These are phyloP conservation scores for Saccharum officinarum DNA, from an alignment of 176 grass and related monocot genomes.

Conservation along the genomic window DNA sequence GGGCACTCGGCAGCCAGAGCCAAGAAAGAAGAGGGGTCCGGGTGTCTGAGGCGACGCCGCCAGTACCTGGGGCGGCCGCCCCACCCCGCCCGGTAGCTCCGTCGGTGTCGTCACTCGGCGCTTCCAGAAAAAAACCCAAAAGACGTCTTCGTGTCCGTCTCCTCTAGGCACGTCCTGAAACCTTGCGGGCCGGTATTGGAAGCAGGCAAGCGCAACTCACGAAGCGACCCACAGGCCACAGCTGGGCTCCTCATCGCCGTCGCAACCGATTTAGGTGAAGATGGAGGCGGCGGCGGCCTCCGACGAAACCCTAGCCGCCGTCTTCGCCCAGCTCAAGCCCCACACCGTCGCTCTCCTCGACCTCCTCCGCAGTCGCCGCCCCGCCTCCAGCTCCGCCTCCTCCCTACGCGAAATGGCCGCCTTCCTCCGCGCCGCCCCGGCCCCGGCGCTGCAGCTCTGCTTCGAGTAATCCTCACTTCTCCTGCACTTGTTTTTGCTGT, in stretches of 20 bases:
- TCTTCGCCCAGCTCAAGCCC: slow-evolving; percentile 76
- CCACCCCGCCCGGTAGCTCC: too few species aligned
- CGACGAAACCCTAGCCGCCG: slow-evolving; percentile 59
- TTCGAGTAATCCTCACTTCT: slow-evolving; percentile 58
- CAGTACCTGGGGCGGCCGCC: too few species aligned
- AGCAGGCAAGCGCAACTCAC: neutral
- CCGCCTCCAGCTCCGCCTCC: slow-evolving; percentile 38
- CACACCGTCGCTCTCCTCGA: slow-evolving; percentile 80
- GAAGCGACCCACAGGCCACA: neutral
- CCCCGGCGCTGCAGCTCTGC: slow-evolving; percentile 57
- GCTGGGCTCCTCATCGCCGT: neutral
- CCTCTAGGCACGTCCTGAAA: slow-evolving; percentile 12
- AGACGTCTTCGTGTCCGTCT: neutral
- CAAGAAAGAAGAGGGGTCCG: too few species aligned
- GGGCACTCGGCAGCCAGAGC: too few species aligned
- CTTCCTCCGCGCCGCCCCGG: slow-evolving; percentile 56
- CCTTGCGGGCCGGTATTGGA: neutral
- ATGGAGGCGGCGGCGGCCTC: slow-evolving; percentile 37
- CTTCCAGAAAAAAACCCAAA: slow-evolving; percentile 24
- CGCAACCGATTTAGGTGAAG: neutral
- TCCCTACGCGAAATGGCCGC: slow-evolving; percentile 65
- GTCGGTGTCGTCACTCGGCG: neutral
- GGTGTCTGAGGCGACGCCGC: too few species aligned
- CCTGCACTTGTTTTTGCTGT: neutral
- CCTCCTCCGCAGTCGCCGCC: slow-evolving; percentile 60